A percentile compares a stretch with the other conserved stretches of the same genome.
These are phyloP conservation scores for Camelina hispida DNA, from an alignment of 345 rosid genomes.

Conservation along the genomic window DNA sequence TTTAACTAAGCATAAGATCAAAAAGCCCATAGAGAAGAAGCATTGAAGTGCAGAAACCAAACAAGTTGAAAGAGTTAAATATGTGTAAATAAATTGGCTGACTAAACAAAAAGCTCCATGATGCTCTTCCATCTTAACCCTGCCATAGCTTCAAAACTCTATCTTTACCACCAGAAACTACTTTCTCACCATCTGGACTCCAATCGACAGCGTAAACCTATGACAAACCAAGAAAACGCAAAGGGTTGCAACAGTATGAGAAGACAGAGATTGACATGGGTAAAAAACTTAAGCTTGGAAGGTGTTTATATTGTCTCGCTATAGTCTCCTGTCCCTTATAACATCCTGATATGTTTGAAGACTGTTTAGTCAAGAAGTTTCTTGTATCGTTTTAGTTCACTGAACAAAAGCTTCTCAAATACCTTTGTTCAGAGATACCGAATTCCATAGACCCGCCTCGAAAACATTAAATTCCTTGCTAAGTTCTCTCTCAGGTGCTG, in stretches of 20 bases:
- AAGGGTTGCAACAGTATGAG: conserved; percentile 6
- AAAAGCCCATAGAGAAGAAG: not conserved
- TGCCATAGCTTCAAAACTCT: conserved; percentile 92
- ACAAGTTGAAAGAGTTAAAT: conserved; percentile 8
- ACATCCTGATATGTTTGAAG: too few relatives aligned
- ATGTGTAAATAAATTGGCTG: not conserved
- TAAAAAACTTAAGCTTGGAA: not conserved
- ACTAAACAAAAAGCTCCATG: conserved; percentile 20
- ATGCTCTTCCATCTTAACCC: conserved; percentile 53
- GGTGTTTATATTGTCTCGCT: too few relatives aligned
- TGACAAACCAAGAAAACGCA: not conserved
- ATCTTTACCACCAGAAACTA: conserved; percentile 94
- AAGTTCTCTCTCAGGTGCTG: conserved; percentile 88
- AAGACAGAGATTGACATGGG: not conserved
- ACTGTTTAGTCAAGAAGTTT: too few relatives aligned
- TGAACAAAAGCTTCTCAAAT: too few relatives aligned
- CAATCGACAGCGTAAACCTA: conserved; percentile 95
- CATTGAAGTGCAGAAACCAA: not conserved
- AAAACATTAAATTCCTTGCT: conserved; percentile 80
- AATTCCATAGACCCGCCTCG: conserved; percentile 93
- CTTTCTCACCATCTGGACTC: conserved; percentile 99
- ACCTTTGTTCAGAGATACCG: too few relatives aligned
- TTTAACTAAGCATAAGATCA: conserved; percentile 16
- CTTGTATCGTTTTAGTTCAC: too few relatives aligned
- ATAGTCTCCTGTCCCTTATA: too few relatives aligned